Conservation (phyloP, 352 stramenopile species). For the Phytophthora podocarpi region DNA sequence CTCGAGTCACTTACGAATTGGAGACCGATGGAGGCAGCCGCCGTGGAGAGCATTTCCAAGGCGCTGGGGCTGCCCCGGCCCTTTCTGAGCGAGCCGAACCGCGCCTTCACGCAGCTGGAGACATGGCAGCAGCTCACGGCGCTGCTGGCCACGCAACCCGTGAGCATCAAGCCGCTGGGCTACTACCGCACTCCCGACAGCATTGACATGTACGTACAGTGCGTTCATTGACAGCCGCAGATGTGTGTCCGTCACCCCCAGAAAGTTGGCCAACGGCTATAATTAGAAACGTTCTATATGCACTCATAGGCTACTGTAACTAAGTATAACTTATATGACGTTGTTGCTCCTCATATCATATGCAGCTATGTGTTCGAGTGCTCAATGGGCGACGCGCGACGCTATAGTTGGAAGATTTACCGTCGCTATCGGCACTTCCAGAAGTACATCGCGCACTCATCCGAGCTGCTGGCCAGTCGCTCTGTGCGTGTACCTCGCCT, state of each 20-base stretch:
- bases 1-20: too few species aligned
- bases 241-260: constrained; percentile 11
- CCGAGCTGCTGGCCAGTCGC: constrained; percentile 49
- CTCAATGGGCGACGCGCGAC: constrained; percentile 33
- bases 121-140: constrained; percentile 62
- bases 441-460: constrained; percentile 68
- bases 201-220: constrained; percentile 70
- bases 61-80: constrained; percentile 65
- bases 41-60: constrained; percentile 59
- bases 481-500: constrained; percentile 59
- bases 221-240: too few species aligned
- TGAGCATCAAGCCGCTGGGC: constrained; percentile 63
- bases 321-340: constrained; percentile 12
- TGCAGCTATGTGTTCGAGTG: constrained; percentile 87
- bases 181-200: constrained; percentile 85
- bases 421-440: constrained; percentile 87
- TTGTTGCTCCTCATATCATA: not conserved
- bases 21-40: constrained; percentile 36
- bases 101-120: constrained; percentile 65
- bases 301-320: not conserved
- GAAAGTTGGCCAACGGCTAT: not conserved
- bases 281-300: not conserved
- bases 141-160: constrained; percentile 50
- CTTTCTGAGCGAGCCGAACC: constrained; percentile 67
- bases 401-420: constrained; percentile 81